phyloP scores from a whole-genome alignment of 2,329 filamentous ascomycete species.

The Pezizomycotina sp. region DNA sequence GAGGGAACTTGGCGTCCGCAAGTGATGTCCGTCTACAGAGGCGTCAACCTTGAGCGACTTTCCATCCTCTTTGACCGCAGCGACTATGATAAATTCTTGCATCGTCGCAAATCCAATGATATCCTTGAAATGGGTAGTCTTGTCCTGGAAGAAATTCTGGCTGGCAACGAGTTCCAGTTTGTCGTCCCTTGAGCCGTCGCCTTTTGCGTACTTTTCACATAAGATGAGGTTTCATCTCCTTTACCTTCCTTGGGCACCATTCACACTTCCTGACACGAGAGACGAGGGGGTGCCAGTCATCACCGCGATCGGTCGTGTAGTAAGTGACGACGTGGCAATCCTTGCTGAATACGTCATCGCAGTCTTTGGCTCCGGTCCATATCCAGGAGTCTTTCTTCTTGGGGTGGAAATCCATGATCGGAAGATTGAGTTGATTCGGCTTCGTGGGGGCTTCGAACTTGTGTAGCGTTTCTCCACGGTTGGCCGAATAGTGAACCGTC shows the following conservation, averaged over 20 bases:
- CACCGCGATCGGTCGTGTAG: constrained; percentile 61
- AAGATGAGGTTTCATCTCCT: constrained; percentile 38
- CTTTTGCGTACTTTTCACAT: constrained; percentile 45
- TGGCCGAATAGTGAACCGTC: constrained; percentile 61
- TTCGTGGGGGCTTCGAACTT: constrained; percentile 53
- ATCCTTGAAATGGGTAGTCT: constrained; percentile 46
- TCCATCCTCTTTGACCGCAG: constrained; percentile 48
- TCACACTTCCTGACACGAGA: constrained; percentile 67
- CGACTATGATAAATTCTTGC: constrained; percentile 90
- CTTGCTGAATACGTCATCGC: constrained; percentile 23
- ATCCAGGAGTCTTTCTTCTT: constrained; percentile 78
- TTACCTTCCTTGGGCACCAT: constrained; percentile 56
- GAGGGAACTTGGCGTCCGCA: constrained; percentile 69
- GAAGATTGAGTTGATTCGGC: constrained; percentile 30
- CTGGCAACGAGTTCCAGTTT: constrained; percentile 59
- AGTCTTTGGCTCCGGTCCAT: constrained; percentile 37
- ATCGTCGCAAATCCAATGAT: constrained; percentile 82
- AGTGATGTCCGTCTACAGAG: constrained; percentile 67
- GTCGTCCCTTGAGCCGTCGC: constrained; percentile 45
- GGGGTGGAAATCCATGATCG: constrained; percentile 50
- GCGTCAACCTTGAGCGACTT: constrained; percentile 59
- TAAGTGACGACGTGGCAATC: constrained; percentile 60
- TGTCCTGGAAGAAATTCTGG: constrained; percentile 53
- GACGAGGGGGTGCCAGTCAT: constrained; percentile 58
- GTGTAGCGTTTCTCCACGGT: constrained; percentile 59